phyloP scores from a whole-genome alignment of 2,329 filamentous ascomycete species.

The Ophiostoma sp. region DNA sequence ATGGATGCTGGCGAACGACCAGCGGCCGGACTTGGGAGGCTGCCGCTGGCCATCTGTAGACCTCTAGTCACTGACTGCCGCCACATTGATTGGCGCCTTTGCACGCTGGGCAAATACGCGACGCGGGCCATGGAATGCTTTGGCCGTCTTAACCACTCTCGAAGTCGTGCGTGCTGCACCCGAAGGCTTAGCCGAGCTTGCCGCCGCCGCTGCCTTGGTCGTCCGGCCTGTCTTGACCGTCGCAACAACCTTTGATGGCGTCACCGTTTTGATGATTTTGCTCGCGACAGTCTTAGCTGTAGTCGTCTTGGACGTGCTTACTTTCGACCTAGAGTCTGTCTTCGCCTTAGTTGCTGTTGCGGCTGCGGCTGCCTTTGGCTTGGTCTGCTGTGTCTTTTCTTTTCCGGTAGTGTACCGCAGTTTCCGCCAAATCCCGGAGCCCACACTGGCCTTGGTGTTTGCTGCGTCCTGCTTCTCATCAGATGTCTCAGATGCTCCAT shows the following conservation, averaged over 20 bases:
- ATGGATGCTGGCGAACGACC: neutral
- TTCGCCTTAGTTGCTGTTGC: slow-evolving; percentile 17
- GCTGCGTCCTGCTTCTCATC: neutral
- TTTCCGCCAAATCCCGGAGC: slow-evolving; percentile 28
- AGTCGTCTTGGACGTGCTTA: neutral
- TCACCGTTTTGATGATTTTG: neutral
- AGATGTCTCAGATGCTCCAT: neutral
- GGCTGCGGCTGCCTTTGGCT: neutral
- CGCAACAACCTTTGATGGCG: neutral
- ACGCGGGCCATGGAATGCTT: slow-evolving; percentile 20
- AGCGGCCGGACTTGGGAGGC: neutral
- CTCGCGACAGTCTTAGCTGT: neutral
- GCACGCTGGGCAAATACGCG: neutral
- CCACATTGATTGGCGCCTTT: neutral
- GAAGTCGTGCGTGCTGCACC: neutral
- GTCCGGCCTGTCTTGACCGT: neutral
- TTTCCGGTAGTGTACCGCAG: slow-evolving; percentile 24
- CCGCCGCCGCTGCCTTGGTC: slow-evolving; percentile 5
- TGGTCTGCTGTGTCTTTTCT: slow-evolving; percentile 14
- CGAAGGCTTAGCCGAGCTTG: neutral
- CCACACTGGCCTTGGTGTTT: slow-evolving; percentile 11
- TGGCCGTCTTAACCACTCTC: slow-evolving; percentile 13
- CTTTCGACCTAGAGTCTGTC: neutral
- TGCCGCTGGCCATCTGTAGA: neutral
- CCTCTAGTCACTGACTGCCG: slow-evolving; percentile 5